Evolutionary conservation across 2,329 filamentous ascomycete genomes (phyloP).

Genomic region (Tolypocladium paradoxum): DNA sequence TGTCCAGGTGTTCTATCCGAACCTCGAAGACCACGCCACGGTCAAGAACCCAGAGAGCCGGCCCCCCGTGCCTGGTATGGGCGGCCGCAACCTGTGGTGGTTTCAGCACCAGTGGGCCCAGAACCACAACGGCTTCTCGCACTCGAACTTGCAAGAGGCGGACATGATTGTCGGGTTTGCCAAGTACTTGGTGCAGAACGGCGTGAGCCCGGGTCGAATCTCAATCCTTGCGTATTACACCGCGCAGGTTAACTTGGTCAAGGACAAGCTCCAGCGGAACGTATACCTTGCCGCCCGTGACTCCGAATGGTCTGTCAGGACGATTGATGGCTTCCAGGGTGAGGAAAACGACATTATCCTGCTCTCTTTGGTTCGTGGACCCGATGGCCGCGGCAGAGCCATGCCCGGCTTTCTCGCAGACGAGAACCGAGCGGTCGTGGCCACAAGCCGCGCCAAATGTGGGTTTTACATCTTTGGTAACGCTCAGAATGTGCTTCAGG

Average conservation of each 20-base stretch:
- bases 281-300: conserved; percentile 12
- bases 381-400: conserved; percentile 15
- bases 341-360: conserved; percentile 82
- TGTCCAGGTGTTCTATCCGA: conserved; percentile 36
- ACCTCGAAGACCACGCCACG: conserved; percentile 31
- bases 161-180: conserved; percentile 66
- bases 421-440: conserved; percentile 45
- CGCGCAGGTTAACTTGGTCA: conserved; percentile 61
- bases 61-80: conserved; percentile 35
- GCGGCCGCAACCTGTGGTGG: conserved; percentile 26
- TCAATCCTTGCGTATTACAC: conserved; percentile 84
- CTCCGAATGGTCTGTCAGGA: conserved; percentile 51
- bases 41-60: conserved; percentile 22
- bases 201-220: conserved; percentile 47
- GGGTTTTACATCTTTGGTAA: conserved; percentile 86
- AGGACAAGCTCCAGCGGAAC: conserved; percentile 31
- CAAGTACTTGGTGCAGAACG: conserved; percentile 61
- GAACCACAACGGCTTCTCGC: conserved; percentile 50
- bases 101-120: conserved; percentile 51
- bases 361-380: conserved; percentile 70
- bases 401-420: conserved; percentile 64
- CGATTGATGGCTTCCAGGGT: conserved; percentile 83
- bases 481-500: conserved; percentile 38
- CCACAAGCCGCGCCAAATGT: conserved; percentile 57
- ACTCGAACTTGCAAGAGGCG: conserved; percentile 57